Conservation (phyloP, 371 early-diverging fungal genomes). For the Saksenaea vasiformis region DNA sequence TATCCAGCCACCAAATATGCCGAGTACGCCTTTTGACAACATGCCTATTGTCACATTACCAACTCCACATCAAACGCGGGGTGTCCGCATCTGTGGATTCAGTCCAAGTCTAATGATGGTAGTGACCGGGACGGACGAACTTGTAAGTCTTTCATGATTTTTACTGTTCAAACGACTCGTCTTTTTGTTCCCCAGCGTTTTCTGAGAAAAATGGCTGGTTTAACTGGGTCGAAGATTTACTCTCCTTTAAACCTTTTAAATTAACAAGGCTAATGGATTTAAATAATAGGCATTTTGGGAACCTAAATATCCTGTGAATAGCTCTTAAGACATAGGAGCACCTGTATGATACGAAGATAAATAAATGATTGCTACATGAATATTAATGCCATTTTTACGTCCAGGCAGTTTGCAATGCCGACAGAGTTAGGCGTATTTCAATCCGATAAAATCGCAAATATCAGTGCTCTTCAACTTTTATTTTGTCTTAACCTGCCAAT, state of each 20-base stretch:
- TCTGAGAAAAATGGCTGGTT: slow-evolving; percentile 2
- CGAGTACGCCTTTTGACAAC: slow-evolving; percentile 13
- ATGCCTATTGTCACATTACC: slow-evolving; percentile 27
- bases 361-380: too few species aligned
- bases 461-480: too few species aligned
- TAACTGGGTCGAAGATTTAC: background rate
- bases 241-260: background rate
- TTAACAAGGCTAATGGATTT: background rate
- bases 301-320: background rate
- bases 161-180: background rate
- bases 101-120: slow-evolving; percentile 75
- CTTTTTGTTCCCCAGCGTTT: slow-evolving; percentile 2
- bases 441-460: too few species aligned
- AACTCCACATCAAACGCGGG: slow-evolving; percentile 38
- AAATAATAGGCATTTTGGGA: background rate
- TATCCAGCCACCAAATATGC: slow-evolving; percentile 42
- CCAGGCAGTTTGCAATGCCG: too few species aligned
- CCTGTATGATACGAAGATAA: background rate
- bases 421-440: too few species aligned
- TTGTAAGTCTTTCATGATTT: slow-evolving; percentile 35
- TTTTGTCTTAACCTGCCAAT: too few species aligned
- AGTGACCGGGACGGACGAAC: slow-evolving; percentile 57
- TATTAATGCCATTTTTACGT: too few species aligned
- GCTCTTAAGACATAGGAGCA: background rate
- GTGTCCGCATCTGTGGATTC: slow-evolving; percentile 59